Evolutionary conservation across 306 rosid species (phyloP).

Genomic region (Macrotyloma uniflorum): DNA sequence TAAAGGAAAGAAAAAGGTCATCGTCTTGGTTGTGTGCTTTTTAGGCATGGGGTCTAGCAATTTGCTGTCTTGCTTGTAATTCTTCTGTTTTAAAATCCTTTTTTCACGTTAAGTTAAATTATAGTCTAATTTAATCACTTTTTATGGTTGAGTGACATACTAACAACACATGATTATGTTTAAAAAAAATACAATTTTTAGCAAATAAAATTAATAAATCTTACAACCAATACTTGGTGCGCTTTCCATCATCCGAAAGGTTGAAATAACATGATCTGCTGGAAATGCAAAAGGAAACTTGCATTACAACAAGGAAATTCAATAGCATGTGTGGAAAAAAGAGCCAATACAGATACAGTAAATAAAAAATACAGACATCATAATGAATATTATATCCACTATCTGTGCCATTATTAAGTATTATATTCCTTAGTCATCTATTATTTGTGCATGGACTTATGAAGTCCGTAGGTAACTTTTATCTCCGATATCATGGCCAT

Average conservation of each 20-base stretch:
- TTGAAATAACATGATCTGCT: conserved; percentile 27
- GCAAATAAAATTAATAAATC: neutral
- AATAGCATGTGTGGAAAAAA: neutral
- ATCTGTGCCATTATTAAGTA: neutral
- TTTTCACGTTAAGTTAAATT: conserved; percentile 25
- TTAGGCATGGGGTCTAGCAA: conserved; percentile 35
- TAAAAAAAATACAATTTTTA: neutral
- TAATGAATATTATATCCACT: neutral
- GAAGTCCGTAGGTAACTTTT: neutral
- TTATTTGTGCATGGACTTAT: conserved; percentile 6
- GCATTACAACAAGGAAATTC: conserved; percentile 26
- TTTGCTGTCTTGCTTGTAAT: conserved; percentile 25
- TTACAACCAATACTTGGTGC: too few relatives aligned
- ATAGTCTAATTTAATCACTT: neutral
- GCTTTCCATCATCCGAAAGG: too few relatives aligned
- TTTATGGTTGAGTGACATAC: neutral
- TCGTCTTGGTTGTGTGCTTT: conserved; percentile 44
- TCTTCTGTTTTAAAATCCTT: conserved; percentile 21
- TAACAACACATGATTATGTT: neutral
- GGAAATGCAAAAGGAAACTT: conserved; percentile 38
- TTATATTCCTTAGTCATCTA: neutral
- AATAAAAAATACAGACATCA: neutral
- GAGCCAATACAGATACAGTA: neutral
- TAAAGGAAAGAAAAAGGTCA: conserved; percentile 38
- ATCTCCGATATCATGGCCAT: neutral